Evolutionary conservation across 768 basidiomycete species (phyloP), one percentile per base, ranked within the genome.

Genomic region (Coprinellus aureogranulatus): DNA sequence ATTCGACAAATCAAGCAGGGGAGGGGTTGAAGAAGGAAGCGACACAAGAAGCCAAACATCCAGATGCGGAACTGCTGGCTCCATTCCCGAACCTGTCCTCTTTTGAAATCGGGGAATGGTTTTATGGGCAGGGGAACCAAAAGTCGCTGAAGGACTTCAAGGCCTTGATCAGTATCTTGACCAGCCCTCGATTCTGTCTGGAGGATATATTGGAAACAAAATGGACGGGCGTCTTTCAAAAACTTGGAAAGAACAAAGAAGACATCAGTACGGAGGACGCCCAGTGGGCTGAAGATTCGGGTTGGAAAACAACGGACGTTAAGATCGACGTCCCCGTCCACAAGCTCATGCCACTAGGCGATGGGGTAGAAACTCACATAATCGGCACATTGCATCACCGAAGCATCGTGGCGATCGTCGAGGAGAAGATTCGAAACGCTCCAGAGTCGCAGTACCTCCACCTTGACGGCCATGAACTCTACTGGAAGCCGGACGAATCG

Each of bases 381-480:
- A 25, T 23, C 6, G 47, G 47, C 12, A 49, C n/a, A n/a, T n/a
- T 49, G 6, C 25, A 23, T 25, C 47, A 49, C n/a, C 47, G 47
- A 4, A 30, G 28, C 28, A 49, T 49, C 28, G 25, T 49, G 12
- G 5, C 47, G 25, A 49, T 49, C 23, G 8, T 49, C 9, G 11
- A 49, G 28, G 25, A 49, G 28, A 30, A 26, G 25, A 25, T 49
- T 3, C 51, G 60, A 26, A 14, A 40, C 20, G 59, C 62, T 23
- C 31, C 52, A 1, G 42, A 51, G 0, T 64, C 58, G 2, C 26
- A 55, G 44, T 39, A 22, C 5, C 62, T 60, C 31, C 60, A 67
- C 40, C 44, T 59, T 20, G 50, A 54, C 23, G 62, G 61, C 5
- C 61, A 59, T 34, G 20, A 62, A 22, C 25, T 28, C 1, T 62